Evolutionary conservation across 805 yeast genomes (phyloP).

Genomic region (Kazachstania viticola): DNA sequence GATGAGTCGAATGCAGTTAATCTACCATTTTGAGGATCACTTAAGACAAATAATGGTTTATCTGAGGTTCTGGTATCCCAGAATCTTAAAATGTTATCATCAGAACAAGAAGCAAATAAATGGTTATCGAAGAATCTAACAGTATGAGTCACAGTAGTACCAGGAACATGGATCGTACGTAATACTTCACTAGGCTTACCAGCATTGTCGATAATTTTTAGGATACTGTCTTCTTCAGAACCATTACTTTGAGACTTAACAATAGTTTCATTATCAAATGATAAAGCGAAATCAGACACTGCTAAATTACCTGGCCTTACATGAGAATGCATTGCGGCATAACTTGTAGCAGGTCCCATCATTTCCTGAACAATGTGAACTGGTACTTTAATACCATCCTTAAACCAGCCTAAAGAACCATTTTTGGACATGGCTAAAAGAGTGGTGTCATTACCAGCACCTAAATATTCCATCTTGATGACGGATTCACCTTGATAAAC

Average conservation of each 20-base stretch:
- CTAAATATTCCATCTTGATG: constrained; percentile 12
- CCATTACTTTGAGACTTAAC: constrained; percentile 19
- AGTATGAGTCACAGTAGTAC: constrained; percentile 16
- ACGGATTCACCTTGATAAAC: constrained; percentile 18
- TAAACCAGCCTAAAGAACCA: constrained; percentile 23
- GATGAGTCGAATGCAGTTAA: constrained; percentile 17
- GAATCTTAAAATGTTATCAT: constrained; percentile 18
- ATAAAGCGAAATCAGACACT: constrained; percentile 17
- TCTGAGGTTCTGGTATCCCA: constrained; percentile 20
- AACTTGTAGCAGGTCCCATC: constrained; percentile 19
- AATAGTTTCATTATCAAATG: constrained; percentile 13
- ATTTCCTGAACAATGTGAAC: constrained; percentile 19
- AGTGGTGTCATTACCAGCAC: constrained; percentile 28
- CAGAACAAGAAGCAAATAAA: constrained; percentile 20
- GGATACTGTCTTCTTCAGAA: constrained; percentile 15
- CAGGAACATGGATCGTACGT: constrained; percentile 14
- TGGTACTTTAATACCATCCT: constrained; percentile 18
- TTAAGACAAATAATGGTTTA: constrained; percentile 14
- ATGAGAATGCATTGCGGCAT: constrained; percentile 15
- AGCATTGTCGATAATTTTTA: constrained; percentile 19
- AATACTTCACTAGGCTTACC: constrained; percentile 17
- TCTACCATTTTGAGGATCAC: constrained; percentile 16
- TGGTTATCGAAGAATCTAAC: constrained; percentile 20
- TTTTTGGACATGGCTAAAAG: constrained; percentile 16
- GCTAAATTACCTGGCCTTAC: constrained; percentile 10